Percentiles rank a stretch among this genome's conserved stretches.
Evolutionary conservation across 177 flowering plant species (phyloP).

Genomic region (Tripterygium wilfordii): DNA sequence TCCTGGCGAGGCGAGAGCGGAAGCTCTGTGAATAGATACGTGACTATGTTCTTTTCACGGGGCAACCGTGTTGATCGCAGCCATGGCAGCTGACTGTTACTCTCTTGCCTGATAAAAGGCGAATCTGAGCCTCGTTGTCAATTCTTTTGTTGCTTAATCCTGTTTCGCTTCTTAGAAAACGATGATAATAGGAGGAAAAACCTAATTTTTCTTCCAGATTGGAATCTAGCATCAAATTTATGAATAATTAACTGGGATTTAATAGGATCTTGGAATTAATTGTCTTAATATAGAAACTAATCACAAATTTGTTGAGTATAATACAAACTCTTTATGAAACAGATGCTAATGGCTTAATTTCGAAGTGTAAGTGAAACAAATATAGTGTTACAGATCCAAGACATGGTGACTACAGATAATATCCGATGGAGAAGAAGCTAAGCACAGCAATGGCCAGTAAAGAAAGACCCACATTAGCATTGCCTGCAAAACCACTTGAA

Average conservation of each 20-base stretch:
- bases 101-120: slow-evolving; percentile 11
- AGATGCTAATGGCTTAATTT: neutral
- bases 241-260: no score
- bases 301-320: no score
- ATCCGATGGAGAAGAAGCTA: slow-evolving; percentile 11
- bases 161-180: neutral
- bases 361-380: neutral
- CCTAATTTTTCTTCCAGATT: neutral
- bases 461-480: slow-evolving; percentile 25
- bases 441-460: slow-evolving; percentile 21
- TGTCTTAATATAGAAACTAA: no score
- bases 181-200: no score
- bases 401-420: neutral
- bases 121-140: slow-evolving; percentile 28
- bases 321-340: neutral
- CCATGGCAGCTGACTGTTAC: neutral
- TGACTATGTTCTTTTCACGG: no score
- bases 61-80: slow-evolving; percentile 5
- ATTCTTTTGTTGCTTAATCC: neutral
- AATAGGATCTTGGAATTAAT: no score
- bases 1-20: no score
- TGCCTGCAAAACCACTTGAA: slow-evolving; percentile 19
- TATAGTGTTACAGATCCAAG: neutral
- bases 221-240: neutral
- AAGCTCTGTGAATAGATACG: no score